Evolutionary conservation across 1,284 basidiomycete genomes (phyloP).

Genomic region (Moniliophthora roreri): DNA sequence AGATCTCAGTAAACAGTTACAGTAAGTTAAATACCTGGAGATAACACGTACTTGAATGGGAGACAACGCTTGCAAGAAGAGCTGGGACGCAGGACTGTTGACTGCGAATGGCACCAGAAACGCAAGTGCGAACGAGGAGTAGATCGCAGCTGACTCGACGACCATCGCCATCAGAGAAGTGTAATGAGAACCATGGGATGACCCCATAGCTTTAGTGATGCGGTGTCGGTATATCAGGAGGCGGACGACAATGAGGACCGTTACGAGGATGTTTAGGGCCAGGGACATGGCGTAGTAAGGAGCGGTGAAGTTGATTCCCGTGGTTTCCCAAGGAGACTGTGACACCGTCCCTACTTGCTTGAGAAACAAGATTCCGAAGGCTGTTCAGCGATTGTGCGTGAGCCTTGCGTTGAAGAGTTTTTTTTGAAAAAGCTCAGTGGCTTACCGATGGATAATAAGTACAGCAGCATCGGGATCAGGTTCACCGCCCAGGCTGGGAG

Average conservation of each 20-base stretch:
- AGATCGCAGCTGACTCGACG: conserved; percentile 24
- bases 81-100: conserved; percentile 15
- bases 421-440: neutral
- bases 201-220: conserved; percentile 14
- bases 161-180: conserved; percentile 22
- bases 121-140: conserved; percentile 20
- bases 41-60: conserved; percentile 19
- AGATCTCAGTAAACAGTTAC: neutral
- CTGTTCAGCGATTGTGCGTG: conserved; percentile 5
- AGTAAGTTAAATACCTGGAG: neutral
- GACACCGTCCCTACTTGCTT: conserved; percentile 15
- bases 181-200: conserved; percentile 17
- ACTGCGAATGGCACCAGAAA: conserved; percentile 21
- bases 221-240: conserved; percentile 16
- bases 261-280: conserved; percentile 21
- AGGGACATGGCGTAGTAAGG: conserved; percentile 19
- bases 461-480: conserved; percentile 5
- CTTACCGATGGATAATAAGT: conserved; percentile 21
- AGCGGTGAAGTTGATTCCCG: conserved; percentile 18
- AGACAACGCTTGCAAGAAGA: conserved; percentile 22
- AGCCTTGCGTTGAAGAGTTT: too few relatives aligned
- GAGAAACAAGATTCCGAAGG: conserved; percentile 16
- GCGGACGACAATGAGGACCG: conserved; percentile 17
- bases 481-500: too few relatives aligned
- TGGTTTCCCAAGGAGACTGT: conserved; percentile 15